Evolutionary conservation across 148 eudicot species (phyloP), one percentile per base, ranked within the genome.

Genomic region (Vaccinium macrocarpon): DNA sequence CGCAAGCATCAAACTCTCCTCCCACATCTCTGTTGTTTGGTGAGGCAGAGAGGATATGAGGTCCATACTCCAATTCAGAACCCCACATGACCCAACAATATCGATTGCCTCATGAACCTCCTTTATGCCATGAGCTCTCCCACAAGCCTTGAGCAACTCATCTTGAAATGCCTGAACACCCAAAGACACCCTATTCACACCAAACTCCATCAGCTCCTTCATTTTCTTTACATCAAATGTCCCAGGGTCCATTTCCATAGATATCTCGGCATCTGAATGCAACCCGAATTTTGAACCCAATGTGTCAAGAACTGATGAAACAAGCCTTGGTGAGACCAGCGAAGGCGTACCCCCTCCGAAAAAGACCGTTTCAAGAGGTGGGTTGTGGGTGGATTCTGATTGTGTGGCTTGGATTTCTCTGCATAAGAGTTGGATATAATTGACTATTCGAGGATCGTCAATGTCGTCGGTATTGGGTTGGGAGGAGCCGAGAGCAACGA

Each of bases 271-370:
- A 82, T 91, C 85, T 78, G 48, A 84, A 64, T 87, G 81, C 74
- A 94, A 88, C 68, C 98, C 98, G 9, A 94, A 90, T 82, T 92
- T 92, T 23, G 82, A 85, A 18, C 81, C 86, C 79, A 96, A 68
- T 6, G 90, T 78, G 49, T 91, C 94, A 62, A 96, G 91, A 55
- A 96, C 92, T 82, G 76, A 78, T 1, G 88, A 79, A 51, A 94
- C 95, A 12, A 94, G 95, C 86, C 86, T 86, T 5, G 99, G 97
- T 0, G 99, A 93, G 77, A 96, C 99, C 70, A 96, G 89, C 16
- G 99, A 96, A 86, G 99, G 99, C 5, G 99, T 96, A 16, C 99
- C 99, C 50, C 99, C 99, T 5, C 98, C 99, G 14, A 94, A 92
- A 71, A 94, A 96, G 76, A 96, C 95, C 3, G 99, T 96, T 91